A percentile compares a stretch with the other conserved stretches of the same genome.
Conservation (phyloP, 306 rosid genomes). For the Spatholobus suberectus region DNA sequence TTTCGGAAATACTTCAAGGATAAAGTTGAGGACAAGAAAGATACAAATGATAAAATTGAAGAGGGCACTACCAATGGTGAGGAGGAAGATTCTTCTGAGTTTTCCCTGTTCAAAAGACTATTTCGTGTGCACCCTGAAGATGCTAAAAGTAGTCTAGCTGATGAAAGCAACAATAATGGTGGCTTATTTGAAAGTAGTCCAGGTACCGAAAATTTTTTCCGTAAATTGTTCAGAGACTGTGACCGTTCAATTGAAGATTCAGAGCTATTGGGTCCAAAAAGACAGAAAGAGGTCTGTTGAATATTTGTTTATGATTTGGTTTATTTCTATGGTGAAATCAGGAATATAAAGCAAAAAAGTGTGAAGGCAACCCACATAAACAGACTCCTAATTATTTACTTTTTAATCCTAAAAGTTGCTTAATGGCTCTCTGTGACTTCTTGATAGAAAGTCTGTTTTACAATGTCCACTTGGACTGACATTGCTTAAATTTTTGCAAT, state of each 20-base stretch:
- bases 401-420: slow-evolving; percentile 19
- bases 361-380: not conserved
- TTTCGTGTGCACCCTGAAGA: slow-evolving; percentile 99
- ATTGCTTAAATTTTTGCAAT: slow-evolving; percentile 24
- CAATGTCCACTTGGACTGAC: slow-evolving; percentile 25
- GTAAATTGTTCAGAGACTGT: slow-evolving; percentile 89
- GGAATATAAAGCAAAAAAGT: slow-evolving; percentile 19
- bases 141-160: slow-evolving; percentile 60
- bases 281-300: slow-evolving; percentile 77
- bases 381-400: not conserved
- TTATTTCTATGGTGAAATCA: slow-evolving; percentile 32
- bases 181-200: slow-evolving; percentile 83
- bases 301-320: slow-evolving; percentile 30
- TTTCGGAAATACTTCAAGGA: slow-evolving; percentile 78
- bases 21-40: slow-evolving; percentile 84
- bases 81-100: slow-evolving; percentile 86
- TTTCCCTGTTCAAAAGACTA: slow-evolving; percentile 82
- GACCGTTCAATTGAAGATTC: slow-evolving; percentile 97
- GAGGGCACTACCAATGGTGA: slow-evolving; percentile 77
- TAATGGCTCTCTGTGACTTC: not conserved
- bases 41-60: slow-evolving; percentile 68
- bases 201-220: slow-evolving; percentile 92
- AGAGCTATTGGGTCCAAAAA: slow-evolving; percentile 86
- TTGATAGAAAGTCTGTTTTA: not conserved
- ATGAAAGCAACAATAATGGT: slow-evolving; percentile 59